Evolutionary conservation across 2,329 filamentous ascomycete genomes (phyloP).

Genomic region (Aschersonia sp.): DNA sequence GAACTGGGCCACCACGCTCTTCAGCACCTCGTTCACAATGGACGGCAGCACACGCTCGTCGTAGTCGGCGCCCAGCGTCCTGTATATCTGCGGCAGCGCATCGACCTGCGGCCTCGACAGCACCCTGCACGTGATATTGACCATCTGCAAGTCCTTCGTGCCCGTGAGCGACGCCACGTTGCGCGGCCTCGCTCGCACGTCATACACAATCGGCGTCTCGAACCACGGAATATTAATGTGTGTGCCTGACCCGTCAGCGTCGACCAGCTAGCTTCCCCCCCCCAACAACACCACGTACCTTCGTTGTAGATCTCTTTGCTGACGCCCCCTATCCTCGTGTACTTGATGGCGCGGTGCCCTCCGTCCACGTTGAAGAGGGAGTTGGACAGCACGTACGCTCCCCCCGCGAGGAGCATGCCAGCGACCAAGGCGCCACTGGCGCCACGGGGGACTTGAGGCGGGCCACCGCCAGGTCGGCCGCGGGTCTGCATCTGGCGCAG

Average conservation of each 20-base stretch:
- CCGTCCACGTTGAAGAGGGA: constrained; percentile 78
- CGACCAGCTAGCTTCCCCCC: not conserved
- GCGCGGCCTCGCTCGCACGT: constrained; percentile 93
- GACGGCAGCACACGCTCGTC: constrained; percentile 93
- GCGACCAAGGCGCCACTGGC: constrained; percentile 24
- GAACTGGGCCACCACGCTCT: constrained; percentile 98
- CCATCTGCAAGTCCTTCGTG: constrained; percentile 99
- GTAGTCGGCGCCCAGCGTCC: constrained; percentile 88
- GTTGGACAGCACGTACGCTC: constrained; percentile 38
- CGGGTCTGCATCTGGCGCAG: constrained; percentile 32
- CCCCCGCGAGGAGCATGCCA: constrained; percentile 30
- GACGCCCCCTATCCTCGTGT: constrained; percentile 82
- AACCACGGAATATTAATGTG: constrained; percentile 94
- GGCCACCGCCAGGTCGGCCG: constrained; percentile 22
- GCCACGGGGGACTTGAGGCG: constrained; percentile 24
- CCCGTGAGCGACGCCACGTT: constrained; percentile 95
- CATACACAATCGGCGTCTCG: constrained; percentile 92
- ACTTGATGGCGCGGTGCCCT: constrained; percentile 98
- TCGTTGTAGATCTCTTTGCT: constrained; percentile 92
- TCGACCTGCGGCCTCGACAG: constrained; percentile 80
- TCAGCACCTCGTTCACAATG: constrained; percentile 96
- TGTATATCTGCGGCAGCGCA: constrained; percentile 90
- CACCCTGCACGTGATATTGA: constrained; percentile 99
- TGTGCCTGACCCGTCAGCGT: constrained; percentile 46
- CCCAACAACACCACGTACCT: constrained; percentile 40